phyloP scores from a whole-genome alignment of 1,139 yeast species.

The Suhomyces bolitotheri region DNA sequence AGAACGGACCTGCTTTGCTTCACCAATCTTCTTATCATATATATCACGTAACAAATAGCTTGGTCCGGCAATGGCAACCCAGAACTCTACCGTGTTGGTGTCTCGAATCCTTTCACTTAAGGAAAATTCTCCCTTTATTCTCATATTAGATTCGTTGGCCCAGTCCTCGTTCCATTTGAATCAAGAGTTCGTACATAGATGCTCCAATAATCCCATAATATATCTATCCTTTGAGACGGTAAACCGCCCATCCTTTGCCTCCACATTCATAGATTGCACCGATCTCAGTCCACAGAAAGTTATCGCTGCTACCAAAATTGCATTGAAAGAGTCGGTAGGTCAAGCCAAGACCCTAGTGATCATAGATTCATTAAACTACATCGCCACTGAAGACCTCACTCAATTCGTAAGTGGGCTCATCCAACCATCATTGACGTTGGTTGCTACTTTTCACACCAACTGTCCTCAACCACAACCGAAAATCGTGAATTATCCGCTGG shows the following conservation, averaged over 20 bases:
- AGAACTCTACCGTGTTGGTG: constrained; percentile 58
- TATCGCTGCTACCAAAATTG: constrained; percentile 23
- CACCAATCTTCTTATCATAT: too few species aligned
- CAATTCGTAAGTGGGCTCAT: constrained; percentile 55
- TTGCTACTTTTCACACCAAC: constrained; percentile 64
- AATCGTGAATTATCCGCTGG: constrained; percentile 49
- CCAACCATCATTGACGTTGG: constrained; percentile 53
- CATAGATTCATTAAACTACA: constrained; percentile 69
- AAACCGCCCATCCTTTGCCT: constrained; percentile 50
- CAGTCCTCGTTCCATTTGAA: constrained; percentile 65
- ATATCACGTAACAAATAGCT: too few species aligned
- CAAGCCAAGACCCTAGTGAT: constrained; percentile 42
- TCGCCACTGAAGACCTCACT: constrained; percentile 48
- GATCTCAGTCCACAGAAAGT: constrained; percentile 25
- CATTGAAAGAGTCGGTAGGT: constrained; percentile 13
- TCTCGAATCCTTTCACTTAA: constrained; percentile 64
- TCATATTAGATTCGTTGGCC: constrained; percentile 65
- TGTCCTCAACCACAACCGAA: constrained; percentile 32
- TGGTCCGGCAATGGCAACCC: constrained; percentile 51
- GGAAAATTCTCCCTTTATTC: constrained; percentile 71
- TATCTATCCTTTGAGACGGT: constrained; percentile 67
- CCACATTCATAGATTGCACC: constrained; percentile 51
- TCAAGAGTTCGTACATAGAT: constrained; percentile 54
- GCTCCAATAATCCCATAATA: constrained; percentile 34
- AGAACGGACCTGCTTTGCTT: background rate